These are phyloP conservation scores for Aspergillus sp. DNA, from an alignment of 2,329 filamentous ascomycete species.

Conservation along the genomic window DNA sequence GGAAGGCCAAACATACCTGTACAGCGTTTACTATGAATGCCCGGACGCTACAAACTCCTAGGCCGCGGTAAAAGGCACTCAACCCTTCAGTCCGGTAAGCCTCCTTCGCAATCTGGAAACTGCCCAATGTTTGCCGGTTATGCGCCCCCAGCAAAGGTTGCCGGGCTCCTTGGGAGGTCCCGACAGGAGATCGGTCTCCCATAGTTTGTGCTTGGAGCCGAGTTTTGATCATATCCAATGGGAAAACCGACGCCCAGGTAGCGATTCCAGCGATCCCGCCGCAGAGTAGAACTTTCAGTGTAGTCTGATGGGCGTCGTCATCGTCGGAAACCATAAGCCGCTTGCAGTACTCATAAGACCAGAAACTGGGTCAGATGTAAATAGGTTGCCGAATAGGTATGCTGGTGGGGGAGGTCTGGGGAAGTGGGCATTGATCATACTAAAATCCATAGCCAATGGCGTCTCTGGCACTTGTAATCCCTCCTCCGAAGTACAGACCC, in stretches of 20 bases:
- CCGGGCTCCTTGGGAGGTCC: too few relatives aligned
- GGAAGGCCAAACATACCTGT: constrained; percentile 47
- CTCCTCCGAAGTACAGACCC: constrained; percentile 73
- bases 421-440: constrained; percentile 31
- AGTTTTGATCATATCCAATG: constrained; percentile 86
- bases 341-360: constrained; percentile 74
- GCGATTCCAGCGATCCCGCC: constrained; percentile 79
- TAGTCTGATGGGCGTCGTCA: constrained; percentile 41
- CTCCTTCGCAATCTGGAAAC: constrained; percentile 55
- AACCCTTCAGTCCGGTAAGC: constrained; percentile 57
- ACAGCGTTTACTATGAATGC: constrained; percentile 91
- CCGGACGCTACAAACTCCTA: constrained; percentile 71
- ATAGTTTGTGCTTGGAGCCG: constrained; percentile 67
- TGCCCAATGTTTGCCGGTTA: constrained; percentile 33
- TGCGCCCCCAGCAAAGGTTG: constrained; percentile 12
- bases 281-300: constrained; percentile 63
- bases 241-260: constrained; percentile 86
- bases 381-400: constrained; percentile 3
- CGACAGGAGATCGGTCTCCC: constrained; percentile 11
- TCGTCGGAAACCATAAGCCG: constrained; percentile 42
- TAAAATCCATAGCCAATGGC: constrained; percentile 95
- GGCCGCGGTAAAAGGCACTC: constrained; percentile 59
- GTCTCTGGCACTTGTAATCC: constrained; percentile 72
- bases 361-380: constrained; percentile 50
- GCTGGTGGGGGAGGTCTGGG: constrained; percentile 6